Evolutionary conservation across 2,329 filamentous ascomycete genomes (phyloP), one percentile per base, ranked within the genome.

Genomic region (Ophiostoma populinum): DNA sequence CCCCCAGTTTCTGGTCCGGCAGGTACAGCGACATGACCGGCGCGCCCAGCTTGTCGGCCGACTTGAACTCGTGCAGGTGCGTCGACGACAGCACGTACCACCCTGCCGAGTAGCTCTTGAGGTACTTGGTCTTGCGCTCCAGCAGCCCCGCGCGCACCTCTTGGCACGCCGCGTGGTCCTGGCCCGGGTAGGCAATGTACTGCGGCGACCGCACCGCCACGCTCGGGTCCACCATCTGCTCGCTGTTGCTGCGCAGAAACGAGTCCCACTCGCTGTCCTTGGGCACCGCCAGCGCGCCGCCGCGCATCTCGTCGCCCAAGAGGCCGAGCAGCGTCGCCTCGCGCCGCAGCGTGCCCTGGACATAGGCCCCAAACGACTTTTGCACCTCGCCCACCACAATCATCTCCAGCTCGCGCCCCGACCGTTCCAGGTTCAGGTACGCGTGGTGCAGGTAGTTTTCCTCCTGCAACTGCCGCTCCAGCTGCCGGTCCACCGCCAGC

Each of bases 301-400:
- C 70, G 28, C 82, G 80, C 2, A 98, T 70, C 48, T 80, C 79
- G 40, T 92, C 83, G 9, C 87, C 70, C 2, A 81, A 68, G 37
- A 69, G 68, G 49, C 83, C 81, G 22, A 79, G 73, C 36, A 82
- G 75, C 44, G 92, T 85, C 8, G 83, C 80, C 51, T 95, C 87
- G 31, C 85, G 77, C 60, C 87, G 92, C 41, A 95, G 62, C 43
- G 95, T 92, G 35, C 78, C 80, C 35, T 78, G 80, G 17, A 86
- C 81, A 46, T 93, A 83, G 3, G 86, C 85, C 48, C 90, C 93
- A 60, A 94, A 95, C 0, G 90, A 85, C 55, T 95, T 95, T 51
- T 98, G 90, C 27, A 98, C 92, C 56, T 98, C 90, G 45, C 86
- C 83, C 11, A 98, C 83, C 1, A 98, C 83, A 43, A 98, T 95